phyloP scores from a whole-genome alignment of 2,329 filamentous ascomycete species.

The Alternaria burnsii region DNA sequence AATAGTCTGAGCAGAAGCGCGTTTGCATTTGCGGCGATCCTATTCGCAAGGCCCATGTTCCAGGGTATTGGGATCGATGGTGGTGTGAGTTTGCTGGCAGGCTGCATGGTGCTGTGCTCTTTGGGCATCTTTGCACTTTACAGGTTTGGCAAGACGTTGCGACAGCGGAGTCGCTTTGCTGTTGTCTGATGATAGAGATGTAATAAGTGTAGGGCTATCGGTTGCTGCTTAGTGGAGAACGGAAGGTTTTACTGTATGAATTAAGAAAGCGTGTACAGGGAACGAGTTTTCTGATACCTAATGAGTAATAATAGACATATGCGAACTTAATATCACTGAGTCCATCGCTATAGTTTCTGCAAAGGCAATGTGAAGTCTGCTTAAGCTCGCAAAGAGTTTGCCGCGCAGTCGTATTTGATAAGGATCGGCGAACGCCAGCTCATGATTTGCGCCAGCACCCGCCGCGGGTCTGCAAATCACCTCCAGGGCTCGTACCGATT shows the following conservation, averaged over 20 bases:
- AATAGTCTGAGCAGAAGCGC: conserved; percentile 65
- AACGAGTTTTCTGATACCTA: not conserved
- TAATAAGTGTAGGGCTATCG: not conserved
- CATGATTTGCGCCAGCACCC: conserved; percentile 13
- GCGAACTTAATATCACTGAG: not conserved
- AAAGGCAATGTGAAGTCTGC: not conserved
- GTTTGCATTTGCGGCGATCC: conserved; percentile 66
- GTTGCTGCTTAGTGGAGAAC: not conserved
- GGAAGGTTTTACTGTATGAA: not conserved
- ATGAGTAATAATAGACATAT: not conserved
- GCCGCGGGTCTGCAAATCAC: conserved; percentile 3
- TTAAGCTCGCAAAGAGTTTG: conserved; percentile 9
- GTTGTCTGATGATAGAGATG: conserved; percentile 15
- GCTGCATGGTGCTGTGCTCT: conserved; percentile 52
- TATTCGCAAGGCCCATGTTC: conserved; percentile 68
- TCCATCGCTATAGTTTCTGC: not conserved
- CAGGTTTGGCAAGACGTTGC: conserved; percentile 63
- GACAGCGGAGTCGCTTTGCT: conserved; percentile 67
- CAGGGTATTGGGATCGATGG: conserved; percentile 64
- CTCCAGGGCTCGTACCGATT: not conserved
- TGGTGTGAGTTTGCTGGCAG: conserved; percentile 66
- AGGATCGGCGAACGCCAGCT: conserved; percentile 16
- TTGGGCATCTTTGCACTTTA: conserved; percentile 67
- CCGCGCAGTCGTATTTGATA: conserved; percentile 8
- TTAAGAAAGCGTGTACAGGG: not conserved